Evolutionary conservation across 371 early-diverging fungal genomes (phyloP), one percentile per base, ranked within the genome.

Genomic region (Zancudomyces culisetae): DNA sequence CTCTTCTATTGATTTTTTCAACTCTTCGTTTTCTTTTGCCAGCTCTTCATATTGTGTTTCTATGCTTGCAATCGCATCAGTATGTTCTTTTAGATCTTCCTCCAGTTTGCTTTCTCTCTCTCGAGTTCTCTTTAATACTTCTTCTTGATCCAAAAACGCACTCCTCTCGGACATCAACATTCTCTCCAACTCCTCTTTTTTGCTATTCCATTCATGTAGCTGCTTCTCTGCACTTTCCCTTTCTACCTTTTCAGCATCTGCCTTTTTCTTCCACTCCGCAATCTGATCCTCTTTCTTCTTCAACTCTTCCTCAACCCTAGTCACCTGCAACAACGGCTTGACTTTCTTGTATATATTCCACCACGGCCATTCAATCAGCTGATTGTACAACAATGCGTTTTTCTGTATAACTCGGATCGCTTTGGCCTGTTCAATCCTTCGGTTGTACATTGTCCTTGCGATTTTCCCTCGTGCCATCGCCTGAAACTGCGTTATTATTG

Each of bases 301-400:
- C 27, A 90, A 60, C 64, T 89, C 88, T 54, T 87, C 88, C 43
- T 96, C 98, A 1, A 74, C 74, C 13, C 89, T 85, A 42, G 55
- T 82, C 1, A 91, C 91, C 43, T 83, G 87, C 39, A 95, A 71
- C 42, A 97, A 74, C n/a, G 99, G 98, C 71, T 97, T 95, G 55
- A 98, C 81, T 47, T 94, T 92, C 57, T 84, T 75, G 70, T 94
- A 99, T 26, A 98, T 74, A 52, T 78, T 83, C 91, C 93, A 96
- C 93, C 96, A 91, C 21, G 88, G 72, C 90, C 94, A 88, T 70
- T 91, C 87, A 27, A 87, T 79, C 15, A 92, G 73, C 47, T 83
- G 70, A 51, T 87, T 79, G 63, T 87, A 90, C 26, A 90, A 74
- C 18, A 92, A 70, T 13, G 90, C 83, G 61, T 95, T 90, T 57